Evolutionary conservation across 2,329 filamentous ascomycete species (phyloP).

Genomic region (Alternaria postmessia): DNA sequence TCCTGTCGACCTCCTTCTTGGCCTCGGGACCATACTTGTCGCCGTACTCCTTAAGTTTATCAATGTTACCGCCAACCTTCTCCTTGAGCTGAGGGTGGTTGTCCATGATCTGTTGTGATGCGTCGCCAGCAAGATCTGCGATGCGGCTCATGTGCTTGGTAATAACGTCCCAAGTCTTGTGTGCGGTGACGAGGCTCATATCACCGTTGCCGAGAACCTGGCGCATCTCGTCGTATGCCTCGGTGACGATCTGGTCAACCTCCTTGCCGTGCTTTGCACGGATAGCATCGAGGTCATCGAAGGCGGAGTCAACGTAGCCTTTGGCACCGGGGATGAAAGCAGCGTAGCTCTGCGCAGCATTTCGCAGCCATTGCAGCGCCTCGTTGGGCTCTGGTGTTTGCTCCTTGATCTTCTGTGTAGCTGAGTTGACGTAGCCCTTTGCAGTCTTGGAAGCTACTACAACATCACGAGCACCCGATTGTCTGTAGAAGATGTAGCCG

Average conservation of each 20-base stretch:
- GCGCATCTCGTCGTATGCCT: constrained; percentile 73
- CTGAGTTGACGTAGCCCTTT: constrained; percentile 67
- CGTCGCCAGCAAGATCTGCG: constrained; percentile 68
- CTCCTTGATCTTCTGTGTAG: constrained; percentile 68
- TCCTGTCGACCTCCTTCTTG: constrained; percentile 77
- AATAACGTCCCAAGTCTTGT: constrained; percentile 68
- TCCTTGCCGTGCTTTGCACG: constrained; percentile 73
- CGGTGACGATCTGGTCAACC: constrained; percentile 71
- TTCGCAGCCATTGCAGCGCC: constrained; percentile 70
- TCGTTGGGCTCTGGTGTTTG: constrained; percentile 72
- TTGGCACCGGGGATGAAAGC: constrained; percentile 75
- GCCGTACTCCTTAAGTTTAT: constrained; percentile 73
- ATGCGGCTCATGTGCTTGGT: constrained; percentile 68
- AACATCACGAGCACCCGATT: constrained; percentile 60
- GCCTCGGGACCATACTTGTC: constrained; percentile 77
- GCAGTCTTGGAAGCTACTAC: constrained; percentile 63
- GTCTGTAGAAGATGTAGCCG: constrained; percentile 63
- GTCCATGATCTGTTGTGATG: constrained; percentile 69
- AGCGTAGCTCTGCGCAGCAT: constrained; percentile 73
- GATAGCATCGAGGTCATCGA: constrained; percentile 74
- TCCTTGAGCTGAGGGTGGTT: constrained; percentile 78
- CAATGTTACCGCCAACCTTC: constrained; percentile 72
- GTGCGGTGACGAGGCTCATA: constrained; percentile 68
- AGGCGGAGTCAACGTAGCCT: constrained; percentile 72
- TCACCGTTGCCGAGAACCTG: constrained; percentile 66